Conservation (phyloP, 2,329 filamentous ascomycete genomes). For the Stachybotrys echinatus region DNA sequence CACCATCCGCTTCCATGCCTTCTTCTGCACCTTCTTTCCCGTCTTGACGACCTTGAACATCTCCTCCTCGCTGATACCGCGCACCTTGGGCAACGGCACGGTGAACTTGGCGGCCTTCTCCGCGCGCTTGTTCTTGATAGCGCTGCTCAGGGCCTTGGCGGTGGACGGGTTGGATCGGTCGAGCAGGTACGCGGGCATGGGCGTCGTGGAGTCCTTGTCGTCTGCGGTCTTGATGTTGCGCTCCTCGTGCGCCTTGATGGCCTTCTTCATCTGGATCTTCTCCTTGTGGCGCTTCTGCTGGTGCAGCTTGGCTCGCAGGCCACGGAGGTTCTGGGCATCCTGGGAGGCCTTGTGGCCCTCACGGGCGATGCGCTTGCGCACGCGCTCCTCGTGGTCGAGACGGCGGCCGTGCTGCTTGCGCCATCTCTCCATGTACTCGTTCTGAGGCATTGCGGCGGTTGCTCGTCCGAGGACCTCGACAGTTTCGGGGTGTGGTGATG, state of each 20-base stretch:
- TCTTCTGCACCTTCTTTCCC: conserved; percentile 89
- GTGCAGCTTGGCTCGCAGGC: conserved; percentile 87
- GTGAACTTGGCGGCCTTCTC: conserved; percentile 93
- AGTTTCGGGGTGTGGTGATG: conserved; percentile 10
- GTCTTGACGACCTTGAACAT: conserved; percentile 98
- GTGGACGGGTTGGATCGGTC: conserved; percentile 63
- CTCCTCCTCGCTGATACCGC: conserved; percentile 87
- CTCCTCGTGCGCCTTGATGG: conserved; percentile 92
- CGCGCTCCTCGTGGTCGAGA: conserved; percentile 80
- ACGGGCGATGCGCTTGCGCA: conserved; percentile 80
- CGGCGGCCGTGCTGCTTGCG: conserved; percentile 47
- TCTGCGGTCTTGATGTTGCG: conserved; percentile 88
- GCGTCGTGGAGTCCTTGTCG: conserved; percentile 72
- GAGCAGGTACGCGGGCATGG: conserved; percentile 87
- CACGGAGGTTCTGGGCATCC: conserved; percentile 88
- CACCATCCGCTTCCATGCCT: conserved; percentile 68
- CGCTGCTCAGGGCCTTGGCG: conserved; percentile 68
- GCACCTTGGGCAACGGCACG: conserved; percentile 89
- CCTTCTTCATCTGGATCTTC: conserved; percentile 97
- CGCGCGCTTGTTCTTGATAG: conserved; percentile 91
- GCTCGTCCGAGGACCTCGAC: conserved; percentile 14
- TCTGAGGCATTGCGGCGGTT: conserved; percentile 56
- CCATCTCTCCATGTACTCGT: conserved; percentile 74
- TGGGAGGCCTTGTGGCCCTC: conserved; percentile 84
- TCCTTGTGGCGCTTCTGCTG: conserved; percentile 91